phyloP scores from a whole-genome alignment of 495 filamentous ascomycete genomes.

The Penicillium subrubescens region DNA sequence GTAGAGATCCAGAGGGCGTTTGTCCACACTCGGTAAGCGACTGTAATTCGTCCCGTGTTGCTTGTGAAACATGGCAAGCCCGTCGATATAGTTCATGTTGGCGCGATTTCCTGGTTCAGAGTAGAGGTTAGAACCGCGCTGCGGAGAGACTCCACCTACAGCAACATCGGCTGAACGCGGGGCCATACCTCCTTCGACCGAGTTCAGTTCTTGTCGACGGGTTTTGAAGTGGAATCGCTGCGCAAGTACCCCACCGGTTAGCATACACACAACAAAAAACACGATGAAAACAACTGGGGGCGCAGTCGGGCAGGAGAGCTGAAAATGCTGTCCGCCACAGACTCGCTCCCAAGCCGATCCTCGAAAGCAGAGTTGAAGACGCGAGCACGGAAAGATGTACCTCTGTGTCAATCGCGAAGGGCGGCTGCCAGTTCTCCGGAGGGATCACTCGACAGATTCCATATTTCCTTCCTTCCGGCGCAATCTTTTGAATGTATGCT shows the following conservation, averaged over 20 bases:
- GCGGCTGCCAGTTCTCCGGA: slow-evolving; percentile 88
- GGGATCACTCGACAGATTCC: slow-evolving; percentile 95
- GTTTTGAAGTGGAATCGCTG: slow-evolving; percentile 97
- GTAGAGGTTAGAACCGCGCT: slow-evolving; percentile 41
- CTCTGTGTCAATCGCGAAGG: slow-evolving; percentile 96
- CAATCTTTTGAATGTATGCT: slow-evolving; percentile 88
- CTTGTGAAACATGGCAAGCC: slow-evolving; percentile 94
- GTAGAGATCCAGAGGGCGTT: slow-evolving; percentile 94
- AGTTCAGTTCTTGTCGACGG: slow-evolving; percentile 95
- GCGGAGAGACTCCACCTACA: slow-evolving; percentile 36
- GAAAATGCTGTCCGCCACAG: neutral
- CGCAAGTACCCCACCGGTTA: slow-evolving; percentile 10
- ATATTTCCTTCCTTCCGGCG: slow-evolving; percentile 78
- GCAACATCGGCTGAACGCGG: slow-evolving; percentile 36
- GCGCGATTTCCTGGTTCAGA: slow-evolving; percentile 76
- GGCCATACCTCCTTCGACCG: slow-evolving; percentile 92
- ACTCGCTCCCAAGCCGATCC: neutral
- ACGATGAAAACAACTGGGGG: neutral
- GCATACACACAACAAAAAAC: slow-evolving; percentile 7
- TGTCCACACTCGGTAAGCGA: slow-evolving; percentile 94
- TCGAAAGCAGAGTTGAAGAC: slow-evolving; percentile 3
- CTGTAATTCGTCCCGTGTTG: slow-evolving; percentile 93
- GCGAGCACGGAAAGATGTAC: slow-evolving; percentile 51
- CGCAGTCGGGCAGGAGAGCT: neutral
- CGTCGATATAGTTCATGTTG: slow-evolving; percentile 94